Evolutionary conservation across 2,329 filamentous ascomycete genomes (phyloP).

Genomic region (Phaeosphaeria sp.): DNA sequence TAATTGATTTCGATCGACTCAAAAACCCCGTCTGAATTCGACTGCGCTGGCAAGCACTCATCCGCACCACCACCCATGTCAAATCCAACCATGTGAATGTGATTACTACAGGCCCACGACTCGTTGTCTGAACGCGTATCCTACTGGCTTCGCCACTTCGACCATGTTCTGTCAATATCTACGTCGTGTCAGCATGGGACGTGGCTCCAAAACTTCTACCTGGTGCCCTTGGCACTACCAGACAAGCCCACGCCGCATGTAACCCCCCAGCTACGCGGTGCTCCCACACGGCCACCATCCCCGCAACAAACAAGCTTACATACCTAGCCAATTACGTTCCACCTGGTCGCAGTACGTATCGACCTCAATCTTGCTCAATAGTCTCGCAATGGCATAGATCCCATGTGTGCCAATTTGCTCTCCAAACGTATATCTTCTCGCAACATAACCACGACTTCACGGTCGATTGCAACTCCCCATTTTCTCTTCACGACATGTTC

Average conservation of each 20-base stretch:
- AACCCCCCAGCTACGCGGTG: neutral
- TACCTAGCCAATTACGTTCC: conserved; percentile 6
- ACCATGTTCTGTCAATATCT: neutral
- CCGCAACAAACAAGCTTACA: neutral
- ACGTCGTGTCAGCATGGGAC: neutral
- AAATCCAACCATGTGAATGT: too few relatives aligned
- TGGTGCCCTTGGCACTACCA: neutral
- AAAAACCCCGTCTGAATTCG: too few relatives aligned
- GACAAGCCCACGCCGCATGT: neutral
- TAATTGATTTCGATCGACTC: too few relatives aligned
- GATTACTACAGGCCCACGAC: too few relatives aligned
- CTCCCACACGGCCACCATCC: neutral
- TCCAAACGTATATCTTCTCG: neutral
- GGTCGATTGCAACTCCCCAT: too few relatives aligned
- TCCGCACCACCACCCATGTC: too few relatives aligned
- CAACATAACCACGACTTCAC: neutral
- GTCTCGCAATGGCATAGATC: neutral
- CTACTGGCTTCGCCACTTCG: neutral
- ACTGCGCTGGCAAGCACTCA: too few relatives aligned
- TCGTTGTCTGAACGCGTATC: neutral
- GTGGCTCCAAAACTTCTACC: neutral
- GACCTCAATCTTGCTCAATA: conserved; percentile 28
- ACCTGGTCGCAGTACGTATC: conserved; percentile 11
- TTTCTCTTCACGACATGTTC: too few relatives aligned
- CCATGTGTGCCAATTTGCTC: neutral